A percentile compares a stretch with the other conserved stretches of the same genome.
phyloP scores from a whole-genome alignment of 108 stramenopile species.

The Nitzschia sp. region DNA sequence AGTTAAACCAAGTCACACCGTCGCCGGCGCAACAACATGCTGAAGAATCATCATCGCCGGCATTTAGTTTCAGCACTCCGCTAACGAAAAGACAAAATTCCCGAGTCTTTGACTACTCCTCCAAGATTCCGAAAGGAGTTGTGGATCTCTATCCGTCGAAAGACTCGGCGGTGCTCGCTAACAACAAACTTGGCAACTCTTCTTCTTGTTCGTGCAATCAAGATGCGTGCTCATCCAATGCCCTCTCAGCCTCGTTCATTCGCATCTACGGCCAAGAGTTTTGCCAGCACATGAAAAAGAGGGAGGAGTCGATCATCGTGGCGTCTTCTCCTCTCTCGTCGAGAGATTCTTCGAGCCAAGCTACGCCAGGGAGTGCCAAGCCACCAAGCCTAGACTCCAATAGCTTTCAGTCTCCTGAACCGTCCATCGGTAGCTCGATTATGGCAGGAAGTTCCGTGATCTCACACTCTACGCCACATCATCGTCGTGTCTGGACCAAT shows the following conservation, averaged over 20 bases:
- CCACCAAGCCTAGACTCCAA: background rate
- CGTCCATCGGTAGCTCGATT: slow-evolving; percentile 1
- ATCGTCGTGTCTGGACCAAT: slow-evolving; percentile 3
- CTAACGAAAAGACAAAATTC: background rate
- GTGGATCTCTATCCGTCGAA: slow-evolving; percentile 32
- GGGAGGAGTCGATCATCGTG: slow-evolving; percentile 11
- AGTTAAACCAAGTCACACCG: slow-evolving; percentile 16
- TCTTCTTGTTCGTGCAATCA: slow-evolving; percentile 6
- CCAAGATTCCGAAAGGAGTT: slow-evolving; percentile 14
- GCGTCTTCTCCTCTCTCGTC: background rate
- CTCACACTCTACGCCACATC: slow-evolving; percentile 2
- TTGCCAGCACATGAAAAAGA: slow-evolving; percentile 12
- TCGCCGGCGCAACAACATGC: slow-evolving; percentile 13
- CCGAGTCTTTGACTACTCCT: background rate
- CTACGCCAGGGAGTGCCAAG: background rate
- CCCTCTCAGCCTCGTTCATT: slow-evolving; percentile 27
- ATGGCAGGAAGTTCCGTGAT: background rate
- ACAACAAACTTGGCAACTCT: background rate
- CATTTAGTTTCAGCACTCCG: background rate
- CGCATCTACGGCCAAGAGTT: slow-evolving; percentile 34
- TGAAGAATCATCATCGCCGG: slow-evolving; percentile 3
- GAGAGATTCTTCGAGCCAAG: background rate
- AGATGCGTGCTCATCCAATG: slow-evolving; percentile 17
- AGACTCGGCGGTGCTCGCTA: too few species aligned
- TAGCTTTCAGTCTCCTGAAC: background rate